These are phyloP conservation scores for Xylariaceae sp. DNA, from an alignment of 2,329 filamentous ascomycete genomes.

Conservation along the genomic window DNA sequence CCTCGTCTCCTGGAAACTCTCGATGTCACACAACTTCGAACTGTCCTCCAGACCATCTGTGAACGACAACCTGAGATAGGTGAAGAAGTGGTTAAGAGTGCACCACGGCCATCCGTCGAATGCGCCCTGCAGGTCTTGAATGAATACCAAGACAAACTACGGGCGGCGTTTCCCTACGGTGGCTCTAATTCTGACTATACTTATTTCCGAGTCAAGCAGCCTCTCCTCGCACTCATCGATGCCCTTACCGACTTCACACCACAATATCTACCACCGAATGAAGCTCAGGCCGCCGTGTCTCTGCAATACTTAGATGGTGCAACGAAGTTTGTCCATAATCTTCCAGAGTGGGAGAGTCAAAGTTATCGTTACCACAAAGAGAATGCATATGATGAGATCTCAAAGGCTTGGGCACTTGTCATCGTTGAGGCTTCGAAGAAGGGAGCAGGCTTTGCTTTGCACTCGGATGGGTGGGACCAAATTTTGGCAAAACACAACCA, in stretches of 20 bases:
- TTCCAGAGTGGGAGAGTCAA: constrained; percentile 90
- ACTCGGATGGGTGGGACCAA: constrained; percentile 92
- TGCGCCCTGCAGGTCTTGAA: constrained; percentile 81
- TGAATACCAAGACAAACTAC: constrained; percentile 81
- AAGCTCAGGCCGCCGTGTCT: constrained; percentile 82
- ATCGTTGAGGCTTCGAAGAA: constrained; percentile 90
- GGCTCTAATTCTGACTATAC: constrained; percentile 88
- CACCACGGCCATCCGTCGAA: constrained; percentile 84
- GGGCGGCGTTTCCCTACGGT: constrained; percentile 83
- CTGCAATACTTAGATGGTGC: constrained; percentile 88
- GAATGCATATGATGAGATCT: constrained; percentile 94
- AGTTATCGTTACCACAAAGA: constrained; percentile 93
- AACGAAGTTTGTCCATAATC: constrained; percentile 85
- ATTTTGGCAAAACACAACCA: constrained; percentile 87
- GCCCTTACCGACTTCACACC: constrained; percentile 93
- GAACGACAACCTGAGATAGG: constrained; percentile 86
- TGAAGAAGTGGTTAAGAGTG: constrained; percentile 81
- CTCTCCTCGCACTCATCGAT: constrained; percentile 80
- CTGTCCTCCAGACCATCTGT: constrained; percentile 88
- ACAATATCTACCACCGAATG: constrained; percentile 91
- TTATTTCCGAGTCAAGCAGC: constrained; percentile 89
- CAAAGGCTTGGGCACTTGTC: constrained; percentile 89
- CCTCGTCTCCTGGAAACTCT: constrained; percentile 91
- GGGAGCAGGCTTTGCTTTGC: constrained; percentile 86
- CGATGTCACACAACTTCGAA: constrained; percentile 81